Evolutionary conservation across 2,329 filamentous ascomycete species (phyloP).

Genomic region (Cladosporium halotolerans): DNA sequence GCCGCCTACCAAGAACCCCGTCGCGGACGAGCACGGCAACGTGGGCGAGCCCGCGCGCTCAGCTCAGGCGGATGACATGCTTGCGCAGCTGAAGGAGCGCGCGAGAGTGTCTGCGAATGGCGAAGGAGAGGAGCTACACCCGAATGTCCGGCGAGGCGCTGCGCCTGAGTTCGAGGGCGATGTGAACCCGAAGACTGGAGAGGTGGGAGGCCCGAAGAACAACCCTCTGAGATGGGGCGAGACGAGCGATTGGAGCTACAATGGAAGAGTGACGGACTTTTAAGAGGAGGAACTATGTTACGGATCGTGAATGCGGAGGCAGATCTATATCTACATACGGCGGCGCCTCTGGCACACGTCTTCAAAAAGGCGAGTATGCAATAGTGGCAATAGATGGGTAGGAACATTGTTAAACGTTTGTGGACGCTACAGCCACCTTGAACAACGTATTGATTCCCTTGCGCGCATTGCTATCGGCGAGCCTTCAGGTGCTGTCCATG

Average conservation of each 20-base stretch:
- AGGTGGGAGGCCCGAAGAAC: conserved; percentile 95
- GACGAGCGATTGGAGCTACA: conserved; percentile 80
- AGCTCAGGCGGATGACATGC: conserved; percentile 21
- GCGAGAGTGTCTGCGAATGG: conserved; percentile 48
- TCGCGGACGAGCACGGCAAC: conserved; percentile 2
- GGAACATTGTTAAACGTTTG: too few species aligned
- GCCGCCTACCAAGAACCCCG: conserved; percentile 15
- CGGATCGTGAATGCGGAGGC: too few species aligned
- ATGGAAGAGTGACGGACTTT: conserved; percentile 92
- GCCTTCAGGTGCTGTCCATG: too few species aligned
- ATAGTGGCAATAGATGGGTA: too few species aligned
- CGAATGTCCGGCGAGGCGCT: conserved; percentile 67
- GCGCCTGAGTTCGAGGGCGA: conserved; percentile 91
- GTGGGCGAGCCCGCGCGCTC: conserved; percentile 12
- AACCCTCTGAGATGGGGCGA: conserved; percentile 86
- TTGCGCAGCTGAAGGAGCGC: conserved; percentile 27
- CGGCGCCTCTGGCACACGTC: too few species aligned
- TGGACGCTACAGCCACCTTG: too few species aligned
- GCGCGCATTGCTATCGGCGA: too few species aligned
- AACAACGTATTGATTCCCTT: too few species aligned
- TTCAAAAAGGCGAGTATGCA: too few species aligned
- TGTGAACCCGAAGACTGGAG: conserved; percentile 84
- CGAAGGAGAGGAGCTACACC: conserved; percentile 60
- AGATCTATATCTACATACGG: too few species aligned
- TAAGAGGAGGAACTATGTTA: conserved; percentile 26